phyloP scores from a whole-genome alignment of 345 rosid species.

The Eucalyptus viminalis region DNA sequence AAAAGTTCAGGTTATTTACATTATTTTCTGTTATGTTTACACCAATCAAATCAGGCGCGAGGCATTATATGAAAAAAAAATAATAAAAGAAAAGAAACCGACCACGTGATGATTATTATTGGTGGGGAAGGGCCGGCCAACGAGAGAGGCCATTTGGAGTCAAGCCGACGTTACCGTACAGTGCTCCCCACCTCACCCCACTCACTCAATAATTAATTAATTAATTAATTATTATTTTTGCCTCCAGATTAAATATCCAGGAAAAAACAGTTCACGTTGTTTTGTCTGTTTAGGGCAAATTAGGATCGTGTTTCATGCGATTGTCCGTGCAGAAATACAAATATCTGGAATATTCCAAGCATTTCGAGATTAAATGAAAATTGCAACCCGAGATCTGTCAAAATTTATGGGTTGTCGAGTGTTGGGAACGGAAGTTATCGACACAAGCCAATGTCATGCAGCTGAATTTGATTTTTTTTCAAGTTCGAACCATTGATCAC shows the following conservation, averaged over 20 bases:
- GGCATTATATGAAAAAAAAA: background rate
- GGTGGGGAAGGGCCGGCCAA: background rate
- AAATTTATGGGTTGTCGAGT: background rate
- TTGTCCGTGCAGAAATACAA: background rate
- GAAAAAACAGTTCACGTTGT: background rate
- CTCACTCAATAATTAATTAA: background rate
- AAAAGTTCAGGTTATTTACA: fast-evolving
- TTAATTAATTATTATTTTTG: background rate
- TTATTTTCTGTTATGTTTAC: background rate
- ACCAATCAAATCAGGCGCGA: background rate
- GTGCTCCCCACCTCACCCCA: background rate
- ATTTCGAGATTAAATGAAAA: background rate
- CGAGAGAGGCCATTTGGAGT: background rate
- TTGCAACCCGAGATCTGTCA: background rate
- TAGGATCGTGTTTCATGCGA: background rate
- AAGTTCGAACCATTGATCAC: background rate
- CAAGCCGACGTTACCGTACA: background rate
- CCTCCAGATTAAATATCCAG: background rate
- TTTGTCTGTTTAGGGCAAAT: background rate
- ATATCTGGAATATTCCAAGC: background rate
- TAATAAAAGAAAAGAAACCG: background rate
- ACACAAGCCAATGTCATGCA: background rate
- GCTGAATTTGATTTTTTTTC: background rate
- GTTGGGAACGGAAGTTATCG: background rate
- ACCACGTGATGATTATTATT: background rate